phyloP scores from a whole-genome alignment of 768 basidiomycete genomes.

The Lentinula sp. region DNA sequence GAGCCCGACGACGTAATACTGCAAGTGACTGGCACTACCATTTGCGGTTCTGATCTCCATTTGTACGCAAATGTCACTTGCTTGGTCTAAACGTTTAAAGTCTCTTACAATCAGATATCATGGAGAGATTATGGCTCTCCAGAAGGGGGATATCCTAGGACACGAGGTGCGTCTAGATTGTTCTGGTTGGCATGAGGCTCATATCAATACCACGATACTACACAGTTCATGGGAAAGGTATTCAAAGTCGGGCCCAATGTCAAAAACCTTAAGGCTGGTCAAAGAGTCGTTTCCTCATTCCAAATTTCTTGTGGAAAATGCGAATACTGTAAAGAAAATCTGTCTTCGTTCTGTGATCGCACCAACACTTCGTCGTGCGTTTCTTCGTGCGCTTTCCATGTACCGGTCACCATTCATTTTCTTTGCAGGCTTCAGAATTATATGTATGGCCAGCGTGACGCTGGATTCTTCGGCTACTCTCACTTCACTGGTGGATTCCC shows the following conservation, averaged over 20 bases:
- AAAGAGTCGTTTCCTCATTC: conserved; percentile 76
- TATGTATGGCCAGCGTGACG: conserved; percentile 64
- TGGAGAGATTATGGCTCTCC: conserved; percentile 61
- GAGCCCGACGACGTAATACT: conserved; percentile 74
- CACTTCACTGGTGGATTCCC: conserved; percentile 70
- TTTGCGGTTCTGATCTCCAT: conserved; percentile 65
- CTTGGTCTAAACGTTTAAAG: background rate
- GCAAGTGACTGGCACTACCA: conserved; percentile 70
- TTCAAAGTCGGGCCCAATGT: conserved; percentile 62
- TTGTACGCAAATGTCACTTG: conserved; percentile 22
- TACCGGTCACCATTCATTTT: background rate
- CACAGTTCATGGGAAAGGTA: conserved; percentile 60
- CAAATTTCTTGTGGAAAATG: conserved; percentile 73
- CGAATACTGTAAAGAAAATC: conserved; percentile 65
- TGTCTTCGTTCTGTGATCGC: conserved; percentile 68
- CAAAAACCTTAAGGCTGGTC: conserved; percentile 51
- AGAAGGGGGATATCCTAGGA: conserved; percentile 71
- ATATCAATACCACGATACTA: background rate
- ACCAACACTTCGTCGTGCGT: conserved; percentile 60
- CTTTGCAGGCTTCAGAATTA: conserved; percentile 38
- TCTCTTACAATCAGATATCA: conserved; percentile 33
- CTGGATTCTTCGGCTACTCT: conserved; percentile 69
- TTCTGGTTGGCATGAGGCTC: background rate
- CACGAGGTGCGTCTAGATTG: conserved; percentile 43
- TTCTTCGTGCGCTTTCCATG: conserved; percentile 7